phyloP scores from a whole-genome alignment of 208 protist genomes.

The Trypanosoma theileri region DNA sequence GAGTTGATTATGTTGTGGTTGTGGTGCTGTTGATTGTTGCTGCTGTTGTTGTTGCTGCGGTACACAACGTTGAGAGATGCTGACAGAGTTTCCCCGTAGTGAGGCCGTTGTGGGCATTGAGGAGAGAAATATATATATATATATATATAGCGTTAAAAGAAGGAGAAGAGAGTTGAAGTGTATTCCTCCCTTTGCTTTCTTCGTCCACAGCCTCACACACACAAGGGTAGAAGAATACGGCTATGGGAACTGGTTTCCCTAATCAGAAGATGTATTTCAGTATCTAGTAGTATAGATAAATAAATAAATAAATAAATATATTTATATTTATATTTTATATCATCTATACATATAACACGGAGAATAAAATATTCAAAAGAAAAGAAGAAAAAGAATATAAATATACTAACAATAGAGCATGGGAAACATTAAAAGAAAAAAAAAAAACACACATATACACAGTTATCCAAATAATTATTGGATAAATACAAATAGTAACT shows the following conservation, averaged over 20 bases:
- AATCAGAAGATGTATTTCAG: too few species aligned
- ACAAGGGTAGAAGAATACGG: too few species aligned
- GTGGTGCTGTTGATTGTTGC: background rate
- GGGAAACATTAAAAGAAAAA: background rate
- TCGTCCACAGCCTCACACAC: too few species aligned
- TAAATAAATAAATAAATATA: too few species aligned
- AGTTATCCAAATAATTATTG: too few species aligned
- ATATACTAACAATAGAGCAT: too few species aligned
- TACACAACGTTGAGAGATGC: slow-evolving; percentile 6
- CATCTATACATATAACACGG: background rate
- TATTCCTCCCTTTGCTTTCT: too few species aligned
- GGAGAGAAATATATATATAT: background rate
- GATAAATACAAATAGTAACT: too few species aligned
- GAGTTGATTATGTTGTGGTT: background rate
- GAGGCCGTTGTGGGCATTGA: slow-evolving; percentile 9
- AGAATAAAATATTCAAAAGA: background rate
- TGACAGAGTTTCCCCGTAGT: background rate
- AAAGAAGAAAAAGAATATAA: too few species aligned
- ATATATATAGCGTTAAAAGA: slow-evolving; percentile 17
- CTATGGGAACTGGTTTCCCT: too few species aligned
- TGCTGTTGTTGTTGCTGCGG: background rate
- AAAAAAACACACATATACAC: slow-evolving; percentile 17
- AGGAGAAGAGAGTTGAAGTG: slow-evolving; percentile 5
- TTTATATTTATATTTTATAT: too few species aligned
- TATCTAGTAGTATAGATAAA: too few species aligned